Evolutionary conservation across 2,329 filamentous ascomycete genomes (phyloP), one percentile per base, ranked within the genome.

Genomic region (Sporothrix phasma): DNA sequence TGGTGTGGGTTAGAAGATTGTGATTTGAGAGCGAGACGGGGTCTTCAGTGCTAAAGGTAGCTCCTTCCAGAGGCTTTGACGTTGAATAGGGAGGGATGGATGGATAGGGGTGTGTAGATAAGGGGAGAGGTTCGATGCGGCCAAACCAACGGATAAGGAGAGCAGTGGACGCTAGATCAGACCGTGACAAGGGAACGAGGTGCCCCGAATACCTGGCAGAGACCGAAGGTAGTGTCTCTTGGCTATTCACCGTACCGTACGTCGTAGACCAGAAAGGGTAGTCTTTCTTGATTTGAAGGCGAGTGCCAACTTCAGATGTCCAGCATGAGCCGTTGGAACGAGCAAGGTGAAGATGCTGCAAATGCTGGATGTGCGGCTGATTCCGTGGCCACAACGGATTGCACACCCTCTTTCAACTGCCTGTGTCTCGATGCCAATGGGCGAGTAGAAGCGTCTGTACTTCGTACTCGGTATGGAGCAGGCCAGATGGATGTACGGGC

Each of bases 51-150:
- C 29, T 5, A 19, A 22, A 34, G 37, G 47, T 45, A 19, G 51
- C 31, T 39, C 31, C 31, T 37, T 31, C 31, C 31, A 39, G 26
- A 39, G 5, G n/a, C 6, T 10, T 39, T 22, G 51, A 19, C 5
- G 11, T 56, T 39, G 51, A 41, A 59, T 22, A 37, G 11, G 7
- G 29, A 54, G n/a, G 34, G 56, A 61, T 26, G 17, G 31, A 29
- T 39, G 22, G 37, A 46, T 41, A 29, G 58, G 63, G 58, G 63
- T 62, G 63, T 65, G 63, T 41, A 34, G 56, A 59, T 59, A 59
- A 26, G 17, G 24, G 19, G 17, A n/a, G 24, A 24, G 31, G 39
- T 63, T n/a, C 39, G 61, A 56, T 56, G 41, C 49, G 26, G 39
- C 39, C 49, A 56, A 47, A 17, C 26, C 39, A 63, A 46, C 61